phyloP scores from a whole-genome alignment of 768 basidiomycete species.

The Pulveroboletus ravenelii region DNA sequence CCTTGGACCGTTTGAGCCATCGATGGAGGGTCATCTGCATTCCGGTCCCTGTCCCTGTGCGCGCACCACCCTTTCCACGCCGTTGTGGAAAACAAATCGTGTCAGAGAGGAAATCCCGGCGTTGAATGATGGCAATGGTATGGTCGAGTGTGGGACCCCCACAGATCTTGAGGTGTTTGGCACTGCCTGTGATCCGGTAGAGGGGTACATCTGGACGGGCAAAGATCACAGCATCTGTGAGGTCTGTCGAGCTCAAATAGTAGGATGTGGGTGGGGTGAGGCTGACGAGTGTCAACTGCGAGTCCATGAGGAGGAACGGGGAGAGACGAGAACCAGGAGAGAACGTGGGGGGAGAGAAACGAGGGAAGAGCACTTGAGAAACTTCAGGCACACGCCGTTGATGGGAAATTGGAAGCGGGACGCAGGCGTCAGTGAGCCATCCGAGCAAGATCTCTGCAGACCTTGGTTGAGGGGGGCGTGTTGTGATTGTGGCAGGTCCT shows the following conservation, averaged over 20 bases:
- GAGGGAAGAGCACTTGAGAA: neutral
- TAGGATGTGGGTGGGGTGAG: constrained; percentile 24
- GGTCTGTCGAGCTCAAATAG: constrained; percentile 20
- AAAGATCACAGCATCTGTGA: constrained; percentile 18
- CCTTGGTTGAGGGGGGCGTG: neutral
- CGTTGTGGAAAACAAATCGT: constrained; percentile 26
- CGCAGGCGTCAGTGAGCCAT: neutral
- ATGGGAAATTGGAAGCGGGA: neutral
- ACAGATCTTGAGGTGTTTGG: constrained; percentile 15
- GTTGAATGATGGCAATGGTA: constrained; percentile 24
- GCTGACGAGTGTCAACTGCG: constrained; percentile 25
- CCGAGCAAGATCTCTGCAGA: neutral
- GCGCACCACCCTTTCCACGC: neutral
- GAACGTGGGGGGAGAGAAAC: neutral
- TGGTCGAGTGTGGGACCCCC: constrained; percentile 8
- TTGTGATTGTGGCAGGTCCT: neutral
- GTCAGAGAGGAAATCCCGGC: constrained; percentile 24
- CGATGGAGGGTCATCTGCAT: constrained; percentile 18
- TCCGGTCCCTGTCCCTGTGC: neutral
- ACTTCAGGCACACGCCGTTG: neutral
- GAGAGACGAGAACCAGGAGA: neutral
- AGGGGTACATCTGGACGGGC: constrained; percentile 18
- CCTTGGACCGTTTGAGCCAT: constrained; percentile 26
- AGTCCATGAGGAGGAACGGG: constrained; percentile 22
- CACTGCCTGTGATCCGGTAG: constrained; percentile 22